Evolutionary conservation across 768 basidiomycete species (phyloP).

Genomic region (Gautieria morchelliformis): DNA sequence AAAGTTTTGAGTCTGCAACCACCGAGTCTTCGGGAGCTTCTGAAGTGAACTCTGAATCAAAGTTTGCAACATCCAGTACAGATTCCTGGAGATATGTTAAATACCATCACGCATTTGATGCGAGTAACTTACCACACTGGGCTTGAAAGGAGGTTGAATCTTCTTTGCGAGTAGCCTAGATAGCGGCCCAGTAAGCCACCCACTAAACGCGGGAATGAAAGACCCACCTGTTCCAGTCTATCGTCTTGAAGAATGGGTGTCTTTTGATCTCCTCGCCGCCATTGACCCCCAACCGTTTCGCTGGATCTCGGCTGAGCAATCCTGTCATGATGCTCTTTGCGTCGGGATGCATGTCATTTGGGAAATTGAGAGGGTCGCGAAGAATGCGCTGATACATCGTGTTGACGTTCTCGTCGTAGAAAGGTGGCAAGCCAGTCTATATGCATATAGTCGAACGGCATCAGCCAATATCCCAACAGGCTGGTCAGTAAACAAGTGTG

Average conservation of each 20-base stretch:
- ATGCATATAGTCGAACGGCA: conserved; percentile 9
- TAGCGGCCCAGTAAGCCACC: not conserved
- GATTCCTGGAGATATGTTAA: conserved; percentile 47
- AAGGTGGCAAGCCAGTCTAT: conserved; percentile 96
- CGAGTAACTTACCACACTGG: conserved; percentile 64
- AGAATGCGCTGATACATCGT: conserved; percentile 96
- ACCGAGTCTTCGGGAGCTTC: conserved; percentile 94
- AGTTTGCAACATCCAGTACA: conserved; percentile 91
- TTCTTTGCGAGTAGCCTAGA: conserved; percentile 77
- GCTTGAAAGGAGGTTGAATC: conserved; percentile 97
- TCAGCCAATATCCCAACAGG: conserved; percentile 14
- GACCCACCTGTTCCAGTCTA: conserved; percentile 67
- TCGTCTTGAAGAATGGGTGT: conserved; percentile 92
- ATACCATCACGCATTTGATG: not conserved
- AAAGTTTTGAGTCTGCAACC: conserved; percentile 85
- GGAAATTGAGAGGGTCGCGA: conserved; percentile 87
- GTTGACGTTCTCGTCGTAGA: conserved; percentile 98
- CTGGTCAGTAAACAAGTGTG: conserved; percentile 8
- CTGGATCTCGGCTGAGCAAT: conserved; percentile 81
- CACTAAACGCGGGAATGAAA: not conserved
- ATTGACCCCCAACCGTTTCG: conserved; percentile 76
- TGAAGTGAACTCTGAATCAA: conserved; percentile 95
- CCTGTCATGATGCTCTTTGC: conserved; percentile 84
- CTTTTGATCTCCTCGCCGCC: conserved; percentile 95
- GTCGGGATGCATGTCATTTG: conserved; percentile 77